Percentiles rank a stretch among this genome's conserved stretches.
These are phyloP conservation scores for Citrullus mucosospermus DNA, from an alignment of 306 rosid genomes.

Conservation along the genomic window DNA sequence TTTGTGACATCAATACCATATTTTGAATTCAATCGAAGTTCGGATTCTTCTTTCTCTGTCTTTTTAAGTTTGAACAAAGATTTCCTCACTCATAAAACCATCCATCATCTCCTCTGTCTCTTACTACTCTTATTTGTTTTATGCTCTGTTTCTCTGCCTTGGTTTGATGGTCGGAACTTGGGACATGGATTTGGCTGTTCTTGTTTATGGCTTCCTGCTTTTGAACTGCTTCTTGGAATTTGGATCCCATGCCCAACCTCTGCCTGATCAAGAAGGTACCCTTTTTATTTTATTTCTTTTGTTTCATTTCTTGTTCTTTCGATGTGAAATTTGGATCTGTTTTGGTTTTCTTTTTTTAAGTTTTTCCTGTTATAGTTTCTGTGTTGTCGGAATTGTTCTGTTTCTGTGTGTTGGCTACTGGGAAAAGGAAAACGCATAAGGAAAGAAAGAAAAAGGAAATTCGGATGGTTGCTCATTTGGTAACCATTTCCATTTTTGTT, in stretches of 20 bases:
- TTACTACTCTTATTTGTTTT: too few species aligned
- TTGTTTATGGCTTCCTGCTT: slow-evolving; percentile 17
- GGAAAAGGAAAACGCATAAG: neutral
- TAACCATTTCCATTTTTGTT: too few species aligned
- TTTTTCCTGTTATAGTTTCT: too few species aligned
- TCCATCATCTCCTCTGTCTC: neutral
- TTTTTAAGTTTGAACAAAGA: too few species aligned
- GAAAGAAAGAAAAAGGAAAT: too few species aligned
- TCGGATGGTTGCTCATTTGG: too few species aligned
- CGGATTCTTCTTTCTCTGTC: too few species aligned
- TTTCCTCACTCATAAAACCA: neutral
- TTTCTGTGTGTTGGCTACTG: neutral
- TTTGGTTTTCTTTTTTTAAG: too few species aligned
- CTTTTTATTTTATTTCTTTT: neutral
- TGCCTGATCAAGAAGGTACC: slow-evolving; percentile 68
- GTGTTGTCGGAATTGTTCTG: neutral
- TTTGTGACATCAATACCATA: too few species aligned
- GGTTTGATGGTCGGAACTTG: neutral
- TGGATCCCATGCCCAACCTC: slow-evolving; percentile 42
- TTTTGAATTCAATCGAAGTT: too few species aligned
- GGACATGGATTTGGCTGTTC: neutral
- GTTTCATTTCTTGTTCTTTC: neutral
- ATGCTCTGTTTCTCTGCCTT: neutral
- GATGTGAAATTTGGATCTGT: neutral
- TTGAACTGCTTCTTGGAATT: slow-evolving; percentile 27